Evolutionary conservation across 2,329 filamentous ascomycete genomes (phyloP).

Genomic region (Fusarium sambucinum): DNA sequence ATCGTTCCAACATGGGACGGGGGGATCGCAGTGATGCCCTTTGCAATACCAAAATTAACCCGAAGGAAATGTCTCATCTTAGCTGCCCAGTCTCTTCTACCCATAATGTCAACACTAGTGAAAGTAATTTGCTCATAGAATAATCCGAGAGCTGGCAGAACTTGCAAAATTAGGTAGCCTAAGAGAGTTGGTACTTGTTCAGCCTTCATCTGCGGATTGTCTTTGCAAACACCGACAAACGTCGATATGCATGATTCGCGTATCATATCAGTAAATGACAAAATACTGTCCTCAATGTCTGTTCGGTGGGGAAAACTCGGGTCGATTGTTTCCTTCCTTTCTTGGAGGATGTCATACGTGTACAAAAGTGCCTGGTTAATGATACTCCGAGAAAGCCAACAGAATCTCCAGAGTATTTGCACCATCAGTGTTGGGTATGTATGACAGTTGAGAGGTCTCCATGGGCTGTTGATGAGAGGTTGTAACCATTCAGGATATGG

Average conservation of each 20-base stretch:
- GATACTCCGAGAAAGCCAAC: not conserved
- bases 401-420: not conserved
- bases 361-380: not conserved
- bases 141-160: not conserved
- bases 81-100: not conserved
- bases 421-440: not conserved
- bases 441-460: not conserved
- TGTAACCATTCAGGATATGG: not conserved
- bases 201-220: not conserved
- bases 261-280: not conserved
- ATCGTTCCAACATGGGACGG: not conserved
- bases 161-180: not conserved
- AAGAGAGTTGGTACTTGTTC: not conserved
- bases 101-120: not conserved
- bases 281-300: not conserved
- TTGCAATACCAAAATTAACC: not conserved
- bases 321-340: not conserved
- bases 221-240: not conserved
- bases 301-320: not conserved
- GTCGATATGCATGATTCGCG: not conserved
- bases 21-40: not conserved
- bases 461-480: not conserved
- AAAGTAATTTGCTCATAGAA: not conserved
- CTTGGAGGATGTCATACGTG: not conserved
- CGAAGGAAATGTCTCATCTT: not conserved